Base-by-base conservation (phyloP, 2,329 filamentous ascomycete species). In the Periconia macrospinosa region DNA sequence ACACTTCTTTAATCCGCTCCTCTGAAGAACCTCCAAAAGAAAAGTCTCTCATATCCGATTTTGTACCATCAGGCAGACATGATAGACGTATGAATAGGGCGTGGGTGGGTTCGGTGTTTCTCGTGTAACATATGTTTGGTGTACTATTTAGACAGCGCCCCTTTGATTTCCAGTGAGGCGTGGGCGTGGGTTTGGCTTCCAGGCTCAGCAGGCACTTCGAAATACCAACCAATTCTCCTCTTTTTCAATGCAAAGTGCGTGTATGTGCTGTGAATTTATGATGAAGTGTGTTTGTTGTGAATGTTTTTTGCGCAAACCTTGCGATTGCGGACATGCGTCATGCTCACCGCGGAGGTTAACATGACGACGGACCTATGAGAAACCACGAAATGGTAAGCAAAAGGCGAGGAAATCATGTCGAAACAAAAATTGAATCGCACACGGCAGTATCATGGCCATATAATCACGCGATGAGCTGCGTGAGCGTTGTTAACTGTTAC, bases 21-120 rank as follows among this genome's bases (percentile, higher is more conserved):
- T 60, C 62, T 52, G 23, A 27, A 8, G 23, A 27, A 27, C 23
- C 23, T 27, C 23, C 5, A 27, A 27, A 27, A 27, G 23, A 37
- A n/a, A 37, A 37, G 33, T 41, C 45, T 55, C 52, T 51, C 53
- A 61, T 62, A 62, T 15, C 45, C 58, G 56, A 57, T 63, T 58
- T 60, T 74, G 70, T 75, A 74, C 61, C 66, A 74, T 63, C 62
- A 73, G 50, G 47, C 55, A 56, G 55, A 58, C 61, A 69, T 68
- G 68, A 72, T 74, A 74, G 71, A 74, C 71, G 70, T 72, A 73
- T 61, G 67, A 72, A 64, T 65, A 65, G 65, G 68, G 59, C 59
- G 60, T 61, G 47, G 59, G 51, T 50, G 61, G 54, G 56, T 56
- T 55, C 62, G 56, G 58, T 60, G 57, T 56, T 61, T 48, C 60